Conservation (phyloP, 1,284 basidiomycete species). For the Cutaneotrichosporon daszewskae region DNA sequence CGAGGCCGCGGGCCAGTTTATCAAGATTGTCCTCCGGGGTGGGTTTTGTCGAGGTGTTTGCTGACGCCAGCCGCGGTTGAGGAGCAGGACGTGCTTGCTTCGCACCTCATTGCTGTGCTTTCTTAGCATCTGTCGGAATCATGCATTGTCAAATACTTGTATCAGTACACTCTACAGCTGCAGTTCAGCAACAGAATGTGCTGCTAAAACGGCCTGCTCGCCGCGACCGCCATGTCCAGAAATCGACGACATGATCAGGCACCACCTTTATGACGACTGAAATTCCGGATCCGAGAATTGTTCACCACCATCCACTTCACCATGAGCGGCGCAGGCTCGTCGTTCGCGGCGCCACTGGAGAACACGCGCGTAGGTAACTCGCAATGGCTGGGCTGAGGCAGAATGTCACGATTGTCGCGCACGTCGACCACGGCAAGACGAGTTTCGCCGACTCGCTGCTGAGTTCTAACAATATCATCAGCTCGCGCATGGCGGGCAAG, state of each 20-base stretch:
- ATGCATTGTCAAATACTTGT: too few species aligned
- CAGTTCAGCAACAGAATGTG: too few species aligned
- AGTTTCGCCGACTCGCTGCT: slow-evolving; percentile 93
- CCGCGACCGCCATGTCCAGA: too few species aligned
- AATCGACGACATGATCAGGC: too few species aligned
- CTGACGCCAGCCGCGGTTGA: slow-evolving; percentile 39
- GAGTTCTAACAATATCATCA: slow-evolving; percentile 97
- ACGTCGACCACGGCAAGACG: slow-evolving; percentile 73
- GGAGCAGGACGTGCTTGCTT: slow-evolving; percentile 44
- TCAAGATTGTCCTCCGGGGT: slow-evolving; percentile 74
- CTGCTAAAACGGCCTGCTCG: too few species aligned
- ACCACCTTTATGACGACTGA: too few species aligned
- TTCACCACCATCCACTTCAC: too few species aligned
- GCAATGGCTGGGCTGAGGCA: slow-evolving; percentile 9
- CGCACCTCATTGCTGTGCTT: slow-evolving; percentile 43
- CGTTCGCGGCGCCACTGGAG: slow-evolving; percentile 42
- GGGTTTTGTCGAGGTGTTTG: slow-evolving; percentile 29
- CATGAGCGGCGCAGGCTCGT: too few species aligned
- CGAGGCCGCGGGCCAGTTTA: slow-evolving; percentile 60
- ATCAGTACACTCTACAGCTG: too few species aligned
- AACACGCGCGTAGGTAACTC: slow-evolving; percentile 39
- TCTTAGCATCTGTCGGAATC: too few species aligned
- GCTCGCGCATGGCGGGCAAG: slow-evolving; percentile 88
- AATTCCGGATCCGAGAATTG: too few species aligned
- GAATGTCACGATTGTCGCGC: slow-evolving; percentile 49